These are phyloP conservation scores for Neocatenulostroma microsporum DNA, from an alignment of 2,329 filamentous ascomycete species.

Conservation along the genomic window DNA sequence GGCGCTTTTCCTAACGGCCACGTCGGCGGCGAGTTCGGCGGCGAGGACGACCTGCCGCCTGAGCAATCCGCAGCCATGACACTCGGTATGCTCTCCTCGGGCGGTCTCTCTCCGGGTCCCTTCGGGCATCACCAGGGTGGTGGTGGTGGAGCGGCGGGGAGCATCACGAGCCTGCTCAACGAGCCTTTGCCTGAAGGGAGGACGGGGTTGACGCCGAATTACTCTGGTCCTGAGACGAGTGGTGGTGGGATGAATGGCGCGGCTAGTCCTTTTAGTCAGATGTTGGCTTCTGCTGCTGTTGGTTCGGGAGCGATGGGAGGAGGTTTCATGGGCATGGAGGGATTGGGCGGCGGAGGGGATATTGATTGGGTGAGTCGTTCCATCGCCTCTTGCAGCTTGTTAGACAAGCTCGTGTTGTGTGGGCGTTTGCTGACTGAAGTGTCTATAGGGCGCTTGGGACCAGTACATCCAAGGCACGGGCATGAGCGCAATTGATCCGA, in stretches of 20 bases:
- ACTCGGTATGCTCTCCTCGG: constrained; percentile 58
- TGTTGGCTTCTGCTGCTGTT: constrained; percentile 20
- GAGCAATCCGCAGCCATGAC: constrained; percentile 63
- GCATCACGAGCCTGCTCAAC: constrained; percentile 29
- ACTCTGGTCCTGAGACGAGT: constrained; percentile 27
- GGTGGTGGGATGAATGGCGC: constrained; percentile 23
- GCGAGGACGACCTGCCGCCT: constrained; percentile 51
- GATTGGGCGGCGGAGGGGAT: constrained; percentile 35
- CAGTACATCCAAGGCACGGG: constrained; percentile 56
- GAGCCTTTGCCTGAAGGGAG: constrained; percentile 20
- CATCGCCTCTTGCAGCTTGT: background rate
- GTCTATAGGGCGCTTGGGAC: constrained; percentile 57
- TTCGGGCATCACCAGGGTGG: constrained; percentile 16
- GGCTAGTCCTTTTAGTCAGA: constrained; percentile 28
- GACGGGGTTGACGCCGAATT: constrained; percentile 29
- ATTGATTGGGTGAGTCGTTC: constrained; percentile 43
- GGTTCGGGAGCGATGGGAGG: too few relatives aligned
- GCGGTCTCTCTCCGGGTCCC: constrained; percentile 46
- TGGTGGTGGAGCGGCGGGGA: constrained; percentile 22
- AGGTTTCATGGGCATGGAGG: constrained; percentile 49
- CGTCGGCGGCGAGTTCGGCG: constrained; percentile 19
- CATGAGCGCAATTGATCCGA: constrained; percentile 26
- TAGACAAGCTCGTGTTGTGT: constrained; percentile 11
- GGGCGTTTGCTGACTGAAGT: constrained; percentile 7
- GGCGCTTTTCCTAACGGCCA: constrained; percentile 28